Conservation (phyloP, 805 yeast species). For the Saccharomycopsis guyanensis region DNA sequence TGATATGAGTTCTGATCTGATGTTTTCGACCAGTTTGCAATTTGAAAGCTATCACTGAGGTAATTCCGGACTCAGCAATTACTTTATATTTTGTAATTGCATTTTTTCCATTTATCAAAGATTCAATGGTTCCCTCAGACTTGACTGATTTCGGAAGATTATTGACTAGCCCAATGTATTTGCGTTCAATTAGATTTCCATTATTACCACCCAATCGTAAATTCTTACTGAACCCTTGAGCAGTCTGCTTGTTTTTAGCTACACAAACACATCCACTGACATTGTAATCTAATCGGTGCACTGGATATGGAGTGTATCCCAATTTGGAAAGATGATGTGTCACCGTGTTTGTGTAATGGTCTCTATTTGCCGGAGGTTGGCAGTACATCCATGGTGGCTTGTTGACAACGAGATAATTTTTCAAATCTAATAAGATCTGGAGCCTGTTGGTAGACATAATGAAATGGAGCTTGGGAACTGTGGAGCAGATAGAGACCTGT, state of each 20-base stretch:
- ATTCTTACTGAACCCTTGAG: constrained; percentile 29
- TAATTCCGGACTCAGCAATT: constrained; percentile 17
- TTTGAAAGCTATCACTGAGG: constrained; percentile 26
- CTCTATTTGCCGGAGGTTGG: constrained; percentile 27
- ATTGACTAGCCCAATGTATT: constrained; percentile 29
- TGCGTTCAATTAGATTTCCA: constrained; percentile 31
- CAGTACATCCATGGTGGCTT: constrained; percentile 31
- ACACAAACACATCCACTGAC: constrained; percentile 36
- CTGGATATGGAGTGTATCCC: constrained; percentile 21
- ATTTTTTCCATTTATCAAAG: constrained; percentile 14
- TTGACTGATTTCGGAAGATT: not conserved
- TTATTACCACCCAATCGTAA: constrained; percentile 29
- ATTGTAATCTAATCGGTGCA: constrained; percentile 33
- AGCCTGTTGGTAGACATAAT: too few relatives aligned
- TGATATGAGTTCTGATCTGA: constrained; percentile 32
- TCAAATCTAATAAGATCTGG: constrained; percentile 15
- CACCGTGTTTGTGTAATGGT: constrained; percentile 13
- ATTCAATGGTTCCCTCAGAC: constrained; percentile 3
- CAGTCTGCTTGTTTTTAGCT: constrained; percentile 29
- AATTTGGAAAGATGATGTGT: constrained; percentile 4
- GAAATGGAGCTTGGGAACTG: too few relatives aligned
- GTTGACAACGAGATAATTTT: constrained; percentile 29
- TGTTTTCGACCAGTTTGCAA: constrained; percentile 34
- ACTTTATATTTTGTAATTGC: constrained; percentile 20
- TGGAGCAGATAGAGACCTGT: too few relatives aligned